phyloP scores from a whole-genome alignment of 2,329 filamentous ascomycete genomes.

The Ophiosphaerella korrae region DNA sequence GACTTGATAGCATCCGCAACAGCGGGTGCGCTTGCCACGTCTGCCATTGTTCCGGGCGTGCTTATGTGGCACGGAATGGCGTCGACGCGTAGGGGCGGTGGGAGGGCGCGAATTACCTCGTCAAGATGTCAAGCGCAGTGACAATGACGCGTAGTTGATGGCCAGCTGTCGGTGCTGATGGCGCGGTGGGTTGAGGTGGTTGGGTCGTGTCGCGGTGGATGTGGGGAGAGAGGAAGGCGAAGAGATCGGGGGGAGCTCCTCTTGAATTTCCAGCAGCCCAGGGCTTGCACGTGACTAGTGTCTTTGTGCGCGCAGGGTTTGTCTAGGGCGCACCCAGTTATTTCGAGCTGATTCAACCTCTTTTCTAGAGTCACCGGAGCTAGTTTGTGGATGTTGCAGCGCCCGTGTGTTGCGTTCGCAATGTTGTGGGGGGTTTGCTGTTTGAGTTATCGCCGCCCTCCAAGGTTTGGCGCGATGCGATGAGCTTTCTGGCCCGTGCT shows the following conservation, averaged over 20 bases:
- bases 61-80: slow-evolving; percentile 40
- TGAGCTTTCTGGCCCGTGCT: slow-evolving; percentile 28
- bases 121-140: slow-evolving; percentile 31
- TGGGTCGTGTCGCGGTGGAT: slow-evolving; percentile 33
- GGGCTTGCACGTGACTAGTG: not conserved
- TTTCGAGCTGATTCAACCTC: slow-evolving; percentile 25
- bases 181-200: slow-evolving; percentile 42
- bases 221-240: slow-evolving; percentile 33
- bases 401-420: slow-evolving; percentile 20
- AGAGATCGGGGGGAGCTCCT: slow-evolving; percentile 24
- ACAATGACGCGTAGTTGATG: slow-evolving; percentile 40
- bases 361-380: slow-evolving; percentile 11
- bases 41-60: slow-evolving; percentile 44
- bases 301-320: slow-evolving; percentile 1
- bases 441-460: slow-evolving; percentile 28
- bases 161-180: slow-evolving; percentile 37
- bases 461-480: slow-evolving; percentile 33
- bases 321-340: slow-evolving; percentile 18
- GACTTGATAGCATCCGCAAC: slow-evolving; percentile 32
- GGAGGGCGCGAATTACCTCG: slow-evolving; percentile 37
- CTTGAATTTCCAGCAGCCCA: slow-evolving; percentile 24
- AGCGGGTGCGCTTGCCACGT: slow-evolving; percentile 37
- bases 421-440: slow-evolving; percentile 24
- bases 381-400: slow-evolving; percentile 28
- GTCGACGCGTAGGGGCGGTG: slow-evolving; percentile 43